Conservation (phyloP, 495 filamentous ascomycete species). For the Chaetomium tenue region DNA sequence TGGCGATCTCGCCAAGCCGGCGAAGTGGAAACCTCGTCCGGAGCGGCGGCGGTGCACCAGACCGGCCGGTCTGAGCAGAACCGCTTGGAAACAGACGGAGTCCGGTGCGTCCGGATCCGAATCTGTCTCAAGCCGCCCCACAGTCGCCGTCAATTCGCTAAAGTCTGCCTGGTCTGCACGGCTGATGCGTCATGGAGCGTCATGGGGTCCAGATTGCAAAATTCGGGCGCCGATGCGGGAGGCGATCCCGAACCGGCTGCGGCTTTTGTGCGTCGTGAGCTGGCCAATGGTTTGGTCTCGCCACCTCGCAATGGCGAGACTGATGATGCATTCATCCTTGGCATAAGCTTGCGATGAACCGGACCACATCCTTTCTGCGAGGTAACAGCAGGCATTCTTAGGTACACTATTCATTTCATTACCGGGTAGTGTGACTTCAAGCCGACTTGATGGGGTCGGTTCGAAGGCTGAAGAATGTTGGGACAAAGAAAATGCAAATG, state of each 20-base stretch:
- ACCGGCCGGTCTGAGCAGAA: not conserved
- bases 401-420: not conserved
- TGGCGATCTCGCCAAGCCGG: not conserved
- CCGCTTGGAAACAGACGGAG: not conserved
- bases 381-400: no score
- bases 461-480: not conserved
- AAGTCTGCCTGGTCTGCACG: not conserved
- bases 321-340: constrained; percentile 4
- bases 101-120: not conserved
- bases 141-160: no score
- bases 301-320: not conserved
- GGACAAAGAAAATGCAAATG: not conserved
- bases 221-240: not conserved
- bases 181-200: not conserved
- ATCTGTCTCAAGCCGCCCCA: not conserved
- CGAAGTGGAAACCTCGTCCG: not conserved
- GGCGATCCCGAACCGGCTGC: constrained; percentile 11
- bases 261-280: constrained; percentile 19
- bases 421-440: no score
- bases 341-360: not conserved
- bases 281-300: constrained; percentile 12
- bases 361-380: not conserved
- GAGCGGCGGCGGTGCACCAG: not conserved
- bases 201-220: not conserved
- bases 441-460: no score